Base-by-base conservation (phyloP, 2,329 filamentous ascomycete species). In the Cladorrhinum sp. region DNA sequence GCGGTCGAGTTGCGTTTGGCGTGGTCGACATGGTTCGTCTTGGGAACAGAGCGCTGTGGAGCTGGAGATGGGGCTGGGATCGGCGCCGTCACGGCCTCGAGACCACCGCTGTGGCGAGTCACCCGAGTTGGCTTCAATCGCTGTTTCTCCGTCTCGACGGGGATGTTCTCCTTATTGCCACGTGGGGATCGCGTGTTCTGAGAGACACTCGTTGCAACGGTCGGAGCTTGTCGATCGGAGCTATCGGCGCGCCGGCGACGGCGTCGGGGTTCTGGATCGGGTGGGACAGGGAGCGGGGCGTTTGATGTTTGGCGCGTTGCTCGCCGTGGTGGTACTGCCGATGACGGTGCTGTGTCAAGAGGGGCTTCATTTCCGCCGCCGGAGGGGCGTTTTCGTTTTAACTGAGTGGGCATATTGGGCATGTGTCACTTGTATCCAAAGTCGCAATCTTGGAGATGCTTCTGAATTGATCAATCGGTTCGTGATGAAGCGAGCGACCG, bases 281-380 rank as follows among this genome's bases (percentile, higher is more conserved):
- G 66, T 65, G 68, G 70, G 53, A 72, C 69, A 33, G 72, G 67
- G 49, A 70, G 73, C 55, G 74, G 73, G 62, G 73, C 65, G 50
- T 70, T 71, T 56, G 74, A 73, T 9, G 71, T 67, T 55, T 71
- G 72, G 59, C 73, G 73, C 67, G 73, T 75, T 56, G 69, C 68
- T 65, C 73, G 71, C 59, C 71, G 72, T 61, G 72, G 66, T 46
- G 55, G 42, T 2, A 48, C 54, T 12, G 60, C 16, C 3, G 36
- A n/a, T n/a, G 62, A n/a, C 1, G 55, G 24, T 42, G 61, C 26
- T 33, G 63, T 20, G 4, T 48, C 46, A 2, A 33, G 6, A 26
- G 61, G 57, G 20, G 60, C 58, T 16, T 58, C 62, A 1, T n/a
- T 20, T 20, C 26, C 55, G 10, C 20, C 58, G 24, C 65, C 65